A percentile compares a stretch with the other conserved stretches of the same genome.
These are phyloP conservation scores for Rhizopogon rudus DNA, from an alignment of 768 basidiomycete species.

Conservation along the genomic window DNA sequence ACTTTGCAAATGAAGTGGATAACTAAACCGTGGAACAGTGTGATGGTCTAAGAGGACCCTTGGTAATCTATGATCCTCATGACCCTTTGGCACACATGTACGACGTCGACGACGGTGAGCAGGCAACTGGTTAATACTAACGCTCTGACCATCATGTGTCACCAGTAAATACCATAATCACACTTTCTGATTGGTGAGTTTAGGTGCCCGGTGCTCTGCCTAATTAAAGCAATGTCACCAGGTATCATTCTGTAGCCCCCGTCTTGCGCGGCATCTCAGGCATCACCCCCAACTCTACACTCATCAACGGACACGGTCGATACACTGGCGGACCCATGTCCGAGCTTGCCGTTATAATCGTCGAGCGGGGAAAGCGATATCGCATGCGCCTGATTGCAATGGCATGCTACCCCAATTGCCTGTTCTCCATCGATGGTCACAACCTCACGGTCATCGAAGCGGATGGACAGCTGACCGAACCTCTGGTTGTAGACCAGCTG, in stretches of 20 bases:
- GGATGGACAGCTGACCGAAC: constrained; percentile 35
- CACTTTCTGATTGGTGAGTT: constrained; percentile 38
- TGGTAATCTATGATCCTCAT: constrained; percentile 37
- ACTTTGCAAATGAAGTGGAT: too few species aligned
- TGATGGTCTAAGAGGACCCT: constrained; percentile 18
- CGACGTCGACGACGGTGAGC: constrained; percentile 33
- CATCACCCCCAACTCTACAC: constrained; percentile 20
- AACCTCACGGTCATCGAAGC: constrained; percentile 35
- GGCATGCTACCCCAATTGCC: constrained; percentile 34
- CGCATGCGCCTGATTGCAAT: constrained; percentile 31
- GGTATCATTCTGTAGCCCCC: constrained; percentile 13
- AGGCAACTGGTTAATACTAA: neutral
- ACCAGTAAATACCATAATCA: constrained; percentile 30
- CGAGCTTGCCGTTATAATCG: constrained; percentile 30
- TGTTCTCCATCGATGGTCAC: constrained; percentile 23
- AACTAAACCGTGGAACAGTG: constrained; percentile 23
- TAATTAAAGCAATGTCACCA: neutral
- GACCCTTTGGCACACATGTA: constrained; percentile 34
- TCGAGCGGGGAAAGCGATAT: constrained; percentile 28
- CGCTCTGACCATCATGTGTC: neutral
- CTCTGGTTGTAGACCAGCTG: constrained; percentile 32
- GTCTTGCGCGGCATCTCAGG: constrained; percentile 10
- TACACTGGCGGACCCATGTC: constrained; percentile 25
- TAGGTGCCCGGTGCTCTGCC: neutral
- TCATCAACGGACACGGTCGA: constrained; percentile 38